A percentile compares a stretch with the other conserved stretches of the same genome.
Evolutionary conservation across 306 rosid species (phyloP).

Genomic region (Prunus padus): DNA sequence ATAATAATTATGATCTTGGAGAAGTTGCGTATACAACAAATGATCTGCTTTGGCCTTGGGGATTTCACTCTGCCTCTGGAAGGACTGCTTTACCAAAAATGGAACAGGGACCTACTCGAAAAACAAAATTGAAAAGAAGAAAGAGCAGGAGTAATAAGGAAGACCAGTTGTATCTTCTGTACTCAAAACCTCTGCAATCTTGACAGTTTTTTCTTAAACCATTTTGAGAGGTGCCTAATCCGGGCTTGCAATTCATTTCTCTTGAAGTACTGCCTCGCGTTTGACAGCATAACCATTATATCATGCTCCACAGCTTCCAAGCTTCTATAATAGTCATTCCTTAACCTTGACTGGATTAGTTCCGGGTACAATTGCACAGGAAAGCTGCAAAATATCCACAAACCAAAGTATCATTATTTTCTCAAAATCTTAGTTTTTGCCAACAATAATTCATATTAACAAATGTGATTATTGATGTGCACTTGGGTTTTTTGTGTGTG

Average conservation of each 20-base stretch:
- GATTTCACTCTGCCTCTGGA: neutral
- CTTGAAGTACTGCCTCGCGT: constrained; percentile 40
- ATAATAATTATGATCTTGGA: neutral
- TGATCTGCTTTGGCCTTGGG: neutral
- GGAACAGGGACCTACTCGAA: neutral
- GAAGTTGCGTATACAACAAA: neutral
- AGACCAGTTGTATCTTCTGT: neutral
- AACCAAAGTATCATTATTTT: constrained; percentile 24
- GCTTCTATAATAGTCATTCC: constrained; percentile 65
- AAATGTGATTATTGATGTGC: neutral
- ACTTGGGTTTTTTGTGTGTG: too few relatives aligned
- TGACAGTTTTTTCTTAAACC: constrained; percentile 56
- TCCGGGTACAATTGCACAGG: constrained; percentile 66
- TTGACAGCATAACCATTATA: constrained; percentile 54
- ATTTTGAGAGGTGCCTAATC: constrained; percentile 38
- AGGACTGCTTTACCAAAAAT: neutral
- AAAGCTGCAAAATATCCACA: constrained; percentile 47
- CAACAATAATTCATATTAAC: neutral
- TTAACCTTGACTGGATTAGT: constrained; percentile 54
- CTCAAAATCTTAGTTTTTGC: neutral
- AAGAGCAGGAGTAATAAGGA: neutral
- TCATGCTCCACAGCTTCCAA: constrained; percentile 72
- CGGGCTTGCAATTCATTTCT: constrained; percentile 36
- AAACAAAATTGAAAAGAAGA: neutral
- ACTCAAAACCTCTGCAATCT: constrained; percentile 41